phyloP scores from a whole-genome alignment of 495 filamentous ascomycete genomes.

The Penicillium goetzii region DNA sequence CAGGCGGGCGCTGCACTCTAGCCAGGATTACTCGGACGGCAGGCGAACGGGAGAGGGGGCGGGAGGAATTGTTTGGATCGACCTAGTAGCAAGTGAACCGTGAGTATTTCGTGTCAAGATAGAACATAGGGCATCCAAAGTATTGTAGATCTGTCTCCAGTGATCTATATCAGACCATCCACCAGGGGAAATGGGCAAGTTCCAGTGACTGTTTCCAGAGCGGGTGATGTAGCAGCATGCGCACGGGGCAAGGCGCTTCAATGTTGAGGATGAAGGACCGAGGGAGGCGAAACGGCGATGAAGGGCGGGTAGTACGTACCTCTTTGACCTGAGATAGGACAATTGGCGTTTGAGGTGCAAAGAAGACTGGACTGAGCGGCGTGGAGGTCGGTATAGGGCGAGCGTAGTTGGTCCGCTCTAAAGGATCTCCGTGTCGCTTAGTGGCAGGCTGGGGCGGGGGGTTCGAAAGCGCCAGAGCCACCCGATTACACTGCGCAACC shows the following conservation, averaged over 20 bases:
- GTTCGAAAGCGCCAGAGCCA: slow-evolving; percentile 32
- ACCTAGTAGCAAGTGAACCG: slow-evolving; percentile 34
- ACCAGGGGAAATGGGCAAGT: not conserved
- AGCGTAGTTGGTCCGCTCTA: slow-evolving; percentile 41
- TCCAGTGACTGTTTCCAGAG: slow-evolving; percentile 26
- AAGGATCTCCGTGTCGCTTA: slow-evolving; percentile 54
- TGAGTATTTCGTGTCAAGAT: slow-evolving; percentile 36
- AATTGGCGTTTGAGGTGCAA: slow-evolving; percentile 27
- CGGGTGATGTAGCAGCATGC: slow-evolving; percentile 31
- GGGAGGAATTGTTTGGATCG: slow-evolving; percentile 38
- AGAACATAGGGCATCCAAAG: slow-evolving; percentile 6
- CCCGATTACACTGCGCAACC: slow-evolving; percentile 23
- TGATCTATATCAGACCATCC: slow-evolving; percentile 3
- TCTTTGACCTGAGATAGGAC: slow-evolving; percentile 19
- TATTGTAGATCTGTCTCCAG: slow-evolving; percentile 5
- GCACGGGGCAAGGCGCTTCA: slow-evolving; percentile 32
- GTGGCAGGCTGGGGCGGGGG: slow-evolving; percentile 45
- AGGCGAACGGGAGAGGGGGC: slow-evolving; percentile 23
- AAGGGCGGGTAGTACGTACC: slow-evolving; percentile 26
- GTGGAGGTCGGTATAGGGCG: slow-evolving; percentile 37
- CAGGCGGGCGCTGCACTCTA: slow-evolving; percentile 47
- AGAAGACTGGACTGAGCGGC: slow-evolving; percentile 15
- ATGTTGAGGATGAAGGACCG: slow-evolving; percentile 17
- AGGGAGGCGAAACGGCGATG: slow-evolving; percentile 11
- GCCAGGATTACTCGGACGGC: slow-evolving; percentile 37